Base-by-base conservation (phyloP, 164 flowering plant species). In the Vitis amurensis region DNA sequence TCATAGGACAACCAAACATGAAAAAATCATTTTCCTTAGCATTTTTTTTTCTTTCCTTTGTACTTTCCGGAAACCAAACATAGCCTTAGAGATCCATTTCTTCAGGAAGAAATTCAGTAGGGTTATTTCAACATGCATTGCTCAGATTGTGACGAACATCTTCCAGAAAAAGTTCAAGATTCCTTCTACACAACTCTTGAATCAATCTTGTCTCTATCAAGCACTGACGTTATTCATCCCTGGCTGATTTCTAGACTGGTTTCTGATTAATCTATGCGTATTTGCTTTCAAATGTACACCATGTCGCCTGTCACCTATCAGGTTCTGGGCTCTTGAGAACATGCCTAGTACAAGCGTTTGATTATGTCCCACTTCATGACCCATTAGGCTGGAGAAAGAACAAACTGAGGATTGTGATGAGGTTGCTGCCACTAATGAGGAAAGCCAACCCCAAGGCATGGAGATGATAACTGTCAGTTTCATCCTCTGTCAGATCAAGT, bases 281-380 rank as follows among this genome's bases (percentile, higher is more conserved):
- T 89, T 93, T 85, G 88, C 94, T 67, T 93, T 93, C 84, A 84
- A 83, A 31, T 95, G 93, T 73, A 89, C 99, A 15, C 91, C n/a
- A 95, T 98, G 50, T 95, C 99, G 55, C 93, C 99, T 9, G 99
- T 95, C 61, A 95, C 99, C 19, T 95, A 95, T 81, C 99, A 95
- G 74, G 99, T 95, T 61, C 83, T 95, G 50, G 99, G 99, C 99
- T 93, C 79, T 75, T 93, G 69, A 95, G 93, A 74, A 94, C 99
- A 64, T 94, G 99, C 76, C 82, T 94, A 31, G 97, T 94, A 68
- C 77, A 92, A 82, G 93, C 86, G 15, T 91, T 95, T 76, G 99
- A 98, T 55, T 95, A 93, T 76, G 77, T 85, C 67, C 78, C 93
- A 37, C 97, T 95, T 50, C 93, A 66, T 58, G 93, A 95, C 58